phyloP scores from a whole-genome alignment of 352 stramenopile species.

The Blastocystis sp. region DNA sequence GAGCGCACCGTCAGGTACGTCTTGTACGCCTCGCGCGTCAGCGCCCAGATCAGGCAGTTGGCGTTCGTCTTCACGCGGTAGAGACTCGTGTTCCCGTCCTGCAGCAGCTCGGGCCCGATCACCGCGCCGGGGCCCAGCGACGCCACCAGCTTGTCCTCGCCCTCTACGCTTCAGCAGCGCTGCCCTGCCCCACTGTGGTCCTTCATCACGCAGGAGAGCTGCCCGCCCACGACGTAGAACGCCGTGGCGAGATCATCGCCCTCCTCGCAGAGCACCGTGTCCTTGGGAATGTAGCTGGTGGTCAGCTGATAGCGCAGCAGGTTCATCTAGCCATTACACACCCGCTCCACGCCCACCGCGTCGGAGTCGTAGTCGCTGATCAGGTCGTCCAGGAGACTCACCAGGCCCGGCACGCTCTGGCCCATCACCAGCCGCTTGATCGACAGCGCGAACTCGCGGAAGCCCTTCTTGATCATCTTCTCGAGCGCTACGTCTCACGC shows the following conservation, averaged over 20 bases:
- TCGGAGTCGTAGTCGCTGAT: conserved; percentile 4
- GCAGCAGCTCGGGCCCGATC: conserved; percentile 15
- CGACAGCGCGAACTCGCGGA: background rate
- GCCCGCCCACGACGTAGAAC: conserved; percentile 35
- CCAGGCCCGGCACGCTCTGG: conserved; percentile 27
- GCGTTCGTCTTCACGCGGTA: background rate
- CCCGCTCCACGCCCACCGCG: background rate
- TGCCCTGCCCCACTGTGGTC: background rate
- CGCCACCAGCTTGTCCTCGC: conserved; percentile 7
- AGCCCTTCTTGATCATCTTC: background rate
- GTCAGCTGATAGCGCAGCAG: conserved; percentile 17
- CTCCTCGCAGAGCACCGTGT: background rate
- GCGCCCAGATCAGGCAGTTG: background rate
- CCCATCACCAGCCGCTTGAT: conserved; percentile 11
- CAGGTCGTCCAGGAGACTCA: conserved; percentile 4
- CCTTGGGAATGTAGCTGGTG: conserved; percentile 12
- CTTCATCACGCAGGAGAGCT: background rate
- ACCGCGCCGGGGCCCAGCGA: conserved; percentile 25
- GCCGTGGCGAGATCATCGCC: conserved; percentile 4
- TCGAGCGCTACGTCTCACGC: background rate
- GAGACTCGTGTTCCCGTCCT: background rate
- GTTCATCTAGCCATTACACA: background rate
- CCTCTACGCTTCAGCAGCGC: background rate
- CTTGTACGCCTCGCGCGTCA: conserved; percentile 7
- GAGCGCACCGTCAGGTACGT: conserved; percentile 9